These are phyloP conservation scores for Fomitiporia mediterranea DNA, from an alignment of 1,284 basidiomycete species.

Conservation along the genomic window DNA sequence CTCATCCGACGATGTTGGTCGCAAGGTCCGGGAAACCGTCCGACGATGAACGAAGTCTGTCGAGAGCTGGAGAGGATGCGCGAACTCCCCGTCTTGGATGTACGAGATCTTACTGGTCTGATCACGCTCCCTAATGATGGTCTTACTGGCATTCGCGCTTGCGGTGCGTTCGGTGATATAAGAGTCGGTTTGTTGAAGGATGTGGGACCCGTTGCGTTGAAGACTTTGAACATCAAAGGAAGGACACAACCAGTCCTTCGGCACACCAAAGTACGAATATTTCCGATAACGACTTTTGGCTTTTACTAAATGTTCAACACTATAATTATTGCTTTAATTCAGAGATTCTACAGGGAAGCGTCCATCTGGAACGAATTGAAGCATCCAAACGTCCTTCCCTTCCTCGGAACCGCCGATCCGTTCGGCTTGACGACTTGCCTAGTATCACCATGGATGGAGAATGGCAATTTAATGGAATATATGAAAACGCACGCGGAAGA, in stretches of 20 bases:
- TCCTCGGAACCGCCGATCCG: conserved; percentile 16
- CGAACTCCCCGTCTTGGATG: conserved; percentile 10
- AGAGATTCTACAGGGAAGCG: conserved; percentile 19
- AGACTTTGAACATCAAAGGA: conserved; percentile 11
- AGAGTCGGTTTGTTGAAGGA: conserved; percentile 1
- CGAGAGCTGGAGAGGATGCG: conserved; percentile 12
- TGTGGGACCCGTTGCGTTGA: conserved; percentile 14
- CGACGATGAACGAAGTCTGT: conserved; percentile 4
- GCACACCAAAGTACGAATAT: conserved; percentile 11
- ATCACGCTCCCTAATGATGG: background rate
- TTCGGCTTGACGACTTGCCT: conserved; percentile 15
- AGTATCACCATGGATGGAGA: conserved; percentile 20
- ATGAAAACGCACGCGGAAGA: conserved; percentile 1
- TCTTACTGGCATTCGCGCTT: background rate
- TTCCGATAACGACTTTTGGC: no score
- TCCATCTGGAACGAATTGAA: conserved; percentile 17
- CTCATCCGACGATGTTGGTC: conserved; percentile 16
- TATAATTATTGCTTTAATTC: no score
- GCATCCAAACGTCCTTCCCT: conserved; percentile 20
- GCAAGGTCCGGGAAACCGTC: conserved; percentile 10
- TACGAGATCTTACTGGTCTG: conserved; percentile 9
- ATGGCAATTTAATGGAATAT: conserved; percentile 18
- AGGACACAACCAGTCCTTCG: conserved; percentile 2
- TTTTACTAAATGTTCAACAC: no score
- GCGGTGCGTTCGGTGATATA: conserved; percentile 18